Percentiles rank a stretch among this genome's conserved stretches.
These are phyloP conservation scores for Euclidium syriacum DNA, from an alignment of 345 rosid species.

Conservation along the genomic window DNA sequence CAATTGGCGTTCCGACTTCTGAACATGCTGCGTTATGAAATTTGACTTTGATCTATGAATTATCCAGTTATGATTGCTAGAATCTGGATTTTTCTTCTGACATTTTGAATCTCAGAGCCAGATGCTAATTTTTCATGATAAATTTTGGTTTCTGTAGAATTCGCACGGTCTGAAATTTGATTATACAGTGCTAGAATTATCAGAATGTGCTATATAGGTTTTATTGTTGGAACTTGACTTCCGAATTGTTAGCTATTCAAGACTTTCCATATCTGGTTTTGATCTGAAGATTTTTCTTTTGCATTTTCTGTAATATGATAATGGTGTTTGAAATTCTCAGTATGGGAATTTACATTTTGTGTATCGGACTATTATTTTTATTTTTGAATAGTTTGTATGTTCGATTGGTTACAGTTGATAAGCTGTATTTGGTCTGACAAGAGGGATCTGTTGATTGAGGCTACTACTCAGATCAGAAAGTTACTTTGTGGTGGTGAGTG, in stretches of 20 bases:
- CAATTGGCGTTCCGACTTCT: background rate
- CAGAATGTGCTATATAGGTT: background rate
- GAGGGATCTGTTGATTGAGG: constrained; percentile 32
- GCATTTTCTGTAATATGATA: background rate
- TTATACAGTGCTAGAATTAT: background rate
- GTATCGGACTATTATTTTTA: background rate
- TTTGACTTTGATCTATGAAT: background rate
- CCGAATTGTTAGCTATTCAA: background rate
- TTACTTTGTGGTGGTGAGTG: constrained; percentile 33
- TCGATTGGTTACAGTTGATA: constrained; percentile 32
- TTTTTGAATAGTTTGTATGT: constrained; percentile 21
- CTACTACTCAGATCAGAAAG: constrained; percentile 36
- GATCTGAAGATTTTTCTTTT: background rate
- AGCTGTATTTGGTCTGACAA: constrained; percentile 35
- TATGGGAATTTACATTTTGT: background rate
- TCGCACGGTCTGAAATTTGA: background rate
- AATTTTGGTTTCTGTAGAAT: constrained; percentile 10
- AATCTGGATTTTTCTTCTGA: background rate
- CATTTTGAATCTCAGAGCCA: background rate
- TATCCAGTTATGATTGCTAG: background rate
- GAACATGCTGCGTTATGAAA: background rate
- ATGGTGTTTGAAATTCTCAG: background rate
- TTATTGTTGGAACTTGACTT: background rate
- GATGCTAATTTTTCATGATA: background rate
- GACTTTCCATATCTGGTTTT: background rate